Evolutionary conservation across 768 basidiomycete species (phyloP).

Genomic region (Suillus fuscotomentosus): DNA sequence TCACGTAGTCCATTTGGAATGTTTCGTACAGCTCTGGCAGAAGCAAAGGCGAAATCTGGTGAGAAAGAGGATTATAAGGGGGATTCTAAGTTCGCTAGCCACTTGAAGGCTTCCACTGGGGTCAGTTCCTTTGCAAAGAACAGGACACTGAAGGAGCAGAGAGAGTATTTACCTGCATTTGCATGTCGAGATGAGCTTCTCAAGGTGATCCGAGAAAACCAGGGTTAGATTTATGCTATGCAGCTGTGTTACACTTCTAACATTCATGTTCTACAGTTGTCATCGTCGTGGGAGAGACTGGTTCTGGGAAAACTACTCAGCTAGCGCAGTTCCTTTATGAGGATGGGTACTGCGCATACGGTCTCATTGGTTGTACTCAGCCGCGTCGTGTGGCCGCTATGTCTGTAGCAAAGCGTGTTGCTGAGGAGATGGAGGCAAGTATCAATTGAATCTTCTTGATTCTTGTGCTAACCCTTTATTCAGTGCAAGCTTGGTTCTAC

Average conservation of each 20-base stretch:
- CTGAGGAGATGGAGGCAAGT: slow-evolving; percentile 96
- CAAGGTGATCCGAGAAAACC: slow-evolving; percentile 87
- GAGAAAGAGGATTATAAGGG: slow-evolving; percentile 79
- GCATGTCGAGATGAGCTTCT: slow-evolving; percentile 94
- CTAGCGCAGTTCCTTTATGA: slow-evolving; percentile 94
- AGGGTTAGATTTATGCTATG: slow-evolving; percentile 53
- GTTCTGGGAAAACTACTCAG: slow-evolving; percentile 98
- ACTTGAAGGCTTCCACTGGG: slow-evolving; percentile 78
- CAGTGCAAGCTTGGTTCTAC: slow-evolving; percentile 86
- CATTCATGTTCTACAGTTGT: slow-evolving; percentile 52
- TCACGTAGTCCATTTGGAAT: slow-evolving; percentile 62
- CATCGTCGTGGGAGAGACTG: slow-evolving; percentile 99
- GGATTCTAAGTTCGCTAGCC: slow-evolving; percentile 96
- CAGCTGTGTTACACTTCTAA: neutral
- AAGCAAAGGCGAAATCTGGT: slow-evolving; percentile 46
- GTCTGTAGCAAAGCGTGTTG: slow-evolving; percentile 99
- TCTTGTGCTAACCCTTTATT: slow-evolving; percentile 9
- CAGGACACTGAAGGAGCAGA: slow-evolving; percentile 88
- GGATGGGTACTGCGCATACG: slow-evolving; percentile 89
- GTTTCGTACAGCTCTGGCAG: slow-evolving; percentile 46
- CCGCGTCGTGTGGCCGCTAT: slow-evolving; percentile 98
- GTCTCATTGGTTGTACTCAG: slow-evolving; percentile 95
- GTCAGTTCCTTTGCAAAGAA: slow-evolving; percentile 79
- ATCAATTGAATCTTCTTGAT: neutral
- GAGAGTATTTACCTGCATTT: slow-evolving; percentile 97